A percentile compares a stretch with the other conserved stretches of the same genome.
These are phyloP conservation scores for Monosporascus sp. DNA, from an alignment of 2,329 filamentous ascomycete genomes.

Conservation along the genomic window DNA sequence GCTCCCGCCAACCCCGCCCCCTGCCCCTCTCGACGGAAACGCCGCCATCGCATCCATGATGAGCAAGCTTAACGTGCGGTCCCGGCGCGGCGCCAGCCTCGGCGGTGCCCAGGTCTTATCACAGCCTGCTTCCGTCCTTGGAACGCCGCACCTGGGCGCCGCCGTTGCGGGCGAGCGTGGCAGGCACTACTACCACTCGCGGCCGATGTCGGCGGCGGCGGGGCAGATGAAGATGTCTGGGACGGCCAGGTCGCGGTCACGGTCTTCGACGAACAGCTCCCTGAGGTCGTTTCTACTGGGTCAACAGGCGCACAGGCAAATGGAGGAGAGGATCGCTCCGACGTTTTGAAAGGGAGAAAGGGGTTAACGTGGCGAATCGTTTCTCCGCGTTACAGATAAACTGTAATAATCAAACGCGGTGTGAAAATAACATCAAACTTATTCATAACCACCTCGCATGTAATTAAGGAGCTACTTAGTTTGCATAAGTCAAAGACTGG, in stretches of 20 bases:
- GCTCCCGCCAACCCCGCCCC: slow-evolving; percentile 19
- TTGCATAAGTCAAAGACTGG: too few species aligned
- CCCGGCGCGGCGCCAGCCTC: slow-evolving; percentile 12
- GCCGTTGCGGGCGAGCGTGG: neutral
- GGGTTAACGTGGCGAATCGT: too few species aligned
- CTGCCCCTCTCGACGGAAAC: slow-evolving; percentile 16
- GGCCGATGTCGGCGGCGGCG: too few species aligned
- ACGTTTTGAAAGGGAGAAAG: slow-evolving; percentile 12
- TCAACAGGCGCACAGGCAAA: slow-evolving; percentile 9
- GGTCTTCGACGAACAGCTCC: slow-evolving; percentile 15
- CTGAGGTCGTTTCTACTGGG: slow-evolving; percentile 21
- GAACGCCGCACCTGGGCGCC: neutral
- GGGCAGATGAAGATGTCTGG: too few species aligned
- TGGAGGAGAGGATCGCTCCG: slow-evolving; percentile 16
- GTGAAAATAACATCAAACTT: too few species aligned
- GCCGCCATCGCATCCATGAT: slow-evolving; percentile 24
- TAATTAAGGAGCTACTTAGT: too few species aligned
- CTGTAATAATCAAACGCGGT: too few species aligned
- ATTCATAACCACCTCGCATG: too few species aligned
- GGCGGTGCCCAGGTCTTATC: slow-evolving; percentile 4
- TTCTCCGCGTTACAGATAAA: too few species aligned
- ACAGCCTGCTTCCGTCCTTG: neutral
- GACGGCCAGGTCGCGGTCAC: neutral
- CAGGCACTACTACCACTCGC: too few species aligned
- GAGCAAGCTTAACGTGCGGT: slow-evolving; percentile 28